Evolutionary conservation across 306 rosid species (phyloP), one percentile per base, ranked within the genome.

Genomic region (Ceratonia siliqua): DNA sequence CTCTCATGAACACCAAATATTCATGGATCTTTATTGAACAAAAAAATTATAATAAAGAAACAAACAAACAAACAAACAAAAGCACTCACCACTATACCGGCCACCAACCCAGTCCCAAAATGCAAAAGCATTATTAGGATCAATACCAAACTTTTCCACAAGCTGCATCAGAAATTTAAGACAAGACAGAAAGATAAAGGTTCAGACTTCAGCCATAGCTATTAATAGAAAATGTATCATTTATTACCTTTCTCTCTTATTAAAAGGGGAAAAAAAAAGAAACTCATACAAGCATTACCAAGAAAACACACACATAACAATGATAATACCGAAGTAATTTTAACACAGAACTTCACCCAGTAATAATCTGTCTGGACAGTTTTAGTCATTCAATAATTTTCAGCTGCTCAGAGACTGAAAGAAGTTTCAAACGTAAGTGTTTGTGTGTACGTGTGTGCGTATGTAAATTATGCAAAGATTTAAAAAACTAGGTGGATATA

Each of bases 51-150:
- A 5, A 42, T 4, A 30, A 5, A 42, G 17, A 24, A n/a, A 42
- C 32, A 28, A 28, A 28, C 4, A 28, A 28, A 28, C 32, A 41
- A 9, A 70, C 21, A 27, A 72, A 27, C 56, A 41, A 71, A 74
- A 74, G 3, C n/a, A 58, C 75, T 73, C 81, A 88, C 93, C 93
- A 54, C 90, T 88, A 35, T 86, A 88, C 35, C 93, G 87, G 77
- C 93, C 93, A 79, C 93, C 93, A 70, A 88, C 93, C 93, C 93
- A 88, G 76, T 88, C 93, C 93, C 93, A 88, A 64, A 88, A 88
- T 28, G 90, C 90, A 62, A 88, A 88, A 45, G 90, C 93, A 84
- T 88, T 86, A 24, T 84, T 86, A 50, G 93, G 90, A 78, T 88
- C 89, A 68, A 88, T 88, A 42, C 90, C 93, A 80, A 88, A 88